Evolutionary conservation across 192 early-diverging fungal genomes (phyloP).

Genomic region (Borealophlyctis nickersoniae): DNA sequence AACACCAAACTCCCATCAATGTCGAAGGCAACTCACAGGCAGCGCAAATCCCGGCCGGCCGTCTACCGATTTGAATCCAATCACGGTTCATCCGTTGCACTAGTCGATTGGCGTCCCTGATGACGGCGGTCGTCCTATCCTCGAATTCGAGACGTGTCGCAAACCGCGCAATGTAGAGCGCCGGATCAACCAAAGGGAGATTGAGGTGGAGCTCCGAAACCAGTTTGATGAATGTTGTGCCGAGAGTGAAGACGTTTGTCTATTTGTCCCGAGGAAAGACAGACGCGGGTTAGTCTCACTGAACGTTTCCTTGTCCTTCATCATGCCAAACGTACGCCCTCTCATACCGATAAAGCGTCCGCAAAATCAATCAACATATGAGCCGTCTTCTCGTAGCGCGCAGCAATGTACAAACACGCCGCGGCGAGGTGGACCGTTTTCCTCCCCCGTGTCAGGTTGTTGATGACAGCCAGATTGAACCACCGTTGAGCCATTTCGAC

Average conservation of each 20-base stretch:
- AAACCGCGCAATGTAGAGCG: constrained; percentile 89
- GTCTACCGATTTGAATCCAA: constrained; percentile 87
- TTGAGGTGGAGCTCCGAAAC: constrained; percentile 46
- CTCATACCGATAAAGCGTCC: constrained; percentile 69
- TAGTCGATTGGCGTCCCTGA: constrained; percentile 73
- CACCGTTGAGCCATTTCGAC: constrained; percentile 79
- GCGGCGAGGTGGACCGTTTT: constrained; percentile 72
- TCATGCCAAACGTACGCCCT: neutral
- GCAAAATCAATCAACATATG: constrained; percentile 97
- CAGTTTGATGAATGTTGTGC: constrained; percentile 77
- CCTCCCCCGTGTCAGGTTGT: constrained; percentile 78
- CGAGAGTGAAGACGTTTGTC: constrained; percentile 85
- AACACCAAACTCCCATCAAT: neutral
- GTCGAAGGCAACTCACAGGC: constrained; percentile 53
- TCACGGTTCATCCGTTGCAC: constrained; percentile 90
- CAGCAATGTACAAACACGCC: constrained; percentile 89
- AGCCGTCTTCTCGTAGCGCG: constrained; percentile 75
- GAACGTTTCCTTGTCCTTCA: neutral
- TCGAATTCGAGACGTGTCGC: constrained; percentile 88
- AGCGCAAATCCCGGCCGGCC: constrained; percentile 93
- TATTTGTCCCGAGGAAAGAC: constrained; percentile 8
- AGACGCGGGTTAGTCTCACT: neutral
- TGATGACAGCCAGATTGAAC: constrained; percentile 75
- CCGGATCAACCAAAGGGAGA: constrained; percentile 84
- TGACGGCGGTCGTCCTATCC: constrained; percentile 74